Conservation (phyloP, 192 early-diverging fungal genomes). For the Backusella psychrophila region DNA sequence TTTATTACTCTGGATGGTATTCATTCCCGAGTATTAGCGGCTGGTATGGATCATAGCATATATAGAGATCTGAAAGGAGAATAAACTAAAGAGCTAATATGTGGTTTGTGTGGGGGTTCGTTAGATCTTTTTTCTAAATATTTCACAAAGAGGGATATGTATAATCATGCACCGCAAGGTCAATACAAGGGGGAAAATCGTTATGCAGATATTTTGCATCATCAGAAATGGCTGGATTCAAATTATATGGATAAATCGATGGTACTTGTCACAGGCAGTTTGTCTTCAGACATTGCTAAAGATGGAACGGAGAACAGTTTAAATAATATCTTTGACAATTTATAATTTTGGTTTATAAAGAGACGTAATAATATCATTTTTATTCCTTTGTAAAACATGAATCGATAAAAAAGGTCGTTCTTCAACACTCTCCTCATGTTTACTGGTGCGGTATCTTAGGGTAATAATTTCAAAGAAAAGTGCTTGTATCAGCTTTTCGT, state of each 20-base stretch:
- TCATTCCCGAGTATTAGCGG: constrained; percentile 84
- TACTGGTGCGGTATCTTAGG: neutral
- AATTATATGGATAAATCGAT: constrained; percentile 68
- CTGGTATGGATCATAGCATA: constrained; percentile 38
- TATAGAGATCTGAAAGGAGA: neutral
- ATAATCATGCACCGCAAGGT: constrained; percentile 86
- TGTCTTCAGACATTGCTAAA: constrained; percentile 87
- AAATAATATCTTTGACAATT: neutral
- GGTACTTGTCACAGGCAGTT: constrained; percentile 88
- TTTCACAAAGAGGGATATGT: constrained; percentile 85
- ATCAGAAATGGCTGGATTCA: constrained; percentile 76
- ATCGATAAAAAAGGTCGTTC: too few species aligned
- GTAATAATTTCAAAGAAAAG: neutral
- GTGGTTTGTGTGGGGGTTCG: neutral
- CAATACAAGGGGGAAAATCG: constrained; percentile 86
- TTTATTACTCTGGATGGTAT: constrained; percentile 96
- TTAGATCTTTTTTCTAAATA: constrained; percentile 72
- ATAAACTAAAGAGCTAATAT: neutral
- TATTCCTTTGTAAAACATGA: neutral
- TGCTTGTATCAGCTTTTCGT: neutral
- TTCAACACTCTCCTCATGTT: neutral
- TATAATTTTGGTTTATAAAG: neutral
- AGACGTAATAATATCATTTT: neutral
- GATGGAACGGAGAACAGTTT: constrained; percentile 82
- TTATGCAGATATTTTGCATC: constrained; percentile 85